A percentile compares a stretch with the other conserved stretches of the same genome.
phyloP scores from a whole-genome alignment of 345 rosid genomes.

The Barbarea vulgaris region DNA sequence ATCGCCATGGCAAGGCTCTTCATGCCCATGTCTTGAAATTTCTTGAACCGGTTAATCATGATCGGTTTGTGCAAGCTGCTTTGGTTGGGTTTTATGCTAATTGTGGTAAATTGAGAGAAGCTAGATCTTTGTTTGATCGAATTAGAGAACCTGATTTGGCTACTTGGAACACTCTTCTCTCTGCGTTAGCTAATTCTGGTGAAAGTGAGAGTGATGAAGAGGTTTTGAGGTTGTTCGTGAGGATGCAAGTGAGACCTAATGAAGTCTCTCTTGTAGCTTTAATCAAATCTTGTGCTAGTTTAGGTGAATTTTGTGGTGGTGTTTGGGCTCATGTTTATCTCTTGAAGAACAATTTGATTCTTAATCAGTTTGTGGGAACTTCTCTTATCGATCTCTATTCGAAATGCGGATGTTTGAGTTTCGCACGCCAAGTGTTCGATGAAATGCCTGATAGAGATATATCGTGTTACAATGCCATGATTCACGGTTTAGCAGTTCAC shows the following conservation, averaged over 20 bases:
- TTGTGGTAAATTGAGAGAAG: conserved; percentile 50
- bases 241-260: conserved; percentile 63
- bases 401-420: conserved; percentile 48
- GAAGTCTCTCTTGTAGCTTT: conserved; percentile 66
- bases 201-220: conserved; percentile 24
- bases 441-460: conserved; percentile 50
- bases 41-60: conserved; percentile 45
- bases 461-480: conserved; percentile 60
- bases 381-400: conserved; percentile 52
- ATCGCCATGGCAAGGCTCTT: conserved; percentile 52
- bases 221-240: conserved; percentile 47
- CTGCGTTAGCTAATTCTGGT: conserved; percentile 50
- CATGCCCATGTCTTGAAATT: conserved; percentile 63
- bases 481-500: conserved; percentile 55
- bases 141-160: conserved; percentile 62
- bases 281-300: conserved; percentile 57
- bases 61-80: conserved; percentile 56
- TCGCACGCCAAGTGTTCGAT: conserved; percentile 56
- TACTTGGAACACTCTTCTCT: conserved; percentile 62
- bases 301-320: conserved; percentile 56
- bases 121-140: conserved; percentile 55
- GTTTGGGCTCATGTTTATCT: conserved; percentile 61
- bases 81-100: conserved; percentile 60
- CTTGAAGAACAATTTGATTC: conserved; percentile 42
- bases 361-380: conserved; percentile 59